A percentile compares a stretch with the other conserved stretches of the same genome.
These are phyloP conservation scores for Parietichytrium sp. DNA, from an alignment of 108 stramenopile species.

Conservation along the genomic window DNA sequence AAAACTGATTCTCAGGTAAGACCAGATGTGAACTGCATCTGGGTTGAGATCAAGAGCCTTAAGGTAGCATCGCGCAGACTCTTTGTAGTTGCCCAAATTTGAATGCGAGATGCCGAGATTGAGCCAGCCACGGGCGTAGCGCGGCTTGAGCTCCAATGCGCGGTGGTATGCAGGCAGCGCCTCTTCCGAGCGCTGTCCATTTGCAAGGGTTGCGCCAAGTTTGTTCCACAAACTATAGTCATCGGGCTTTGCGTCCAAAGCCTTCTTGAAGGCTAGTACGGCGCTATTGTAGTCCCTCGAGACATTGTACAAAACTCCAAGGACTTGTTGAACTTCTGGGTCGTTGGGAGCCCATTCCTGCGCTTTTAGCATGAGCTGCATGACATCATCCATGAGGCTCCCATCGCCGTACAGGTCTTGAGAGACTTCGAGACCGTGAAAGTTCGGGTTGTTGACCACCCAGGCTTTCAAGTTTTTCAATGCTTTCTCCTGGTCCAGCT, in stretches of 20 bases:
- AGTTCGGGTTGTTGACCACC: conserved; percentile 89
- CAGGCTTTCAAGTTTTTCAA: conserved; percentile 78
- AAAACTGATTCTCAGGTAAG: conserved; percentile 86
- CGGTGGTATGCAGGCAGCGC: conserved; percentile 77
- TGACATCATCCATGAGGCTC: conserved; percentile 77
- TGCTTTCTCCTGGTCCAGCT: conserved; percentile 77
- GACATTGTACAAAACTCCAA: conserved; percentile 90
- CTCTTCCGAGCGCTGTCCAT: conserved; percentile 75
- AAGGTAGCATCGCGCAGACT: conserved; percentile 85
- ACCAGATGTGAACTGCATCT: conserved; percentile 84
- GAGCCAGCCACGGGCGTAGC: conserved; percentile 90
- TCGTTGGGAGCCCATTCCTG: conserved; percentile 65
- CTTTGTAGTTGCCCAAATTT: conserved; percentile 77
- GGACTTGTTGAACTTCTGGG: conserved; percentile 78
- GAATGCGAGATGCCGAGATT: conserved; percentile 91
- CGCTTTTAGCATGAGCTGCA: conserved; percentile 73
- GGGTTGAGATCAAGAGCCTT: conserved; percentile 85
- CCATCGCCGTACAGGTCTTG: conserved; percentile 73
- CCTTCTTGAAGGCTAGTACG: conserved; percentile 70
- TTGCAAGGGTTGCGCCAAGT: conserved; percentile 93
- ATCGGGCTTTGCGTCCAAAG: conserved; percentile 67
- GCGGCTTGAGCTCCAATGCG: conserved; percentile 79
- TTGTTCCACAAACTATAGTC: conserved; percentile 87
- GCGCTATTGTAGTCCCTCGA: conserved; percentile 81
- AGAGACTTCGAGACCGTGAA: conserved; percentile 73